A percentile compares a stretch with the other conserved stretches of the same genome.
phyloP scores from a whole-genome alignment of 805 yeast genomes.

The Candida rishiriensis region DNA sequence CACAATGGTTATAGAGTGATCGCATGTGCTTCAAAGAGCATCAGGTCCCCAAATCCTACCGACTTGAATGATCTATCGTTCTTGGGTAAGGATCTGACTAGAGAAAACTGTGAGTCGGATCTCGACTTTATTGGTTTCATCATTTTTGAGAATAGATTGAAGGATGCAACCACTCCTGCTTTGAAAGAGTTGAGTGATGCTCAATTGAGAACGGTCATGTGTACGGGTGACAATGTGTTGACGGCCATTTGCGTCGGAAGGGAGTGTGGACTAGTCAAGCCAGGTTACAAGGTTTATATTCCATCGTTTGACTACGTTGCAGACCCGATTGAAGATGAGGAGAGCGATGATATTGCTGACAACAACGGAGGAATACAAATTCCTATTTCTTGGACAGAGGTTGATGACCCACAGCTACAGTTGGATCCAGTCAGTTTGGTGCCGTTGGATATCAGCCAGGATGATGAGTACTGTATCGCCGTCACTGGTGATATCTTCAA shows the following conservation, averaged over 20 bases:
- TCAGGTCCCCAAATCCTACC: constrained; percentile 19
- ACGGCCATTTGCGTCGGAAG: constrained; percentile 93
- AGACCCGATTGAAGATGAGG: constrained; percentile 4
- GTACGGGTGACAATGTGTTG: constrained; percentile 94
- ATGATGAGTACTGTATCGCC: constrained; percentile 60
- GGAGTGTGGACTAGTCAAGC: constrained; percentile 66
- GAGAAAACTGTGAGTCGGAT: constrained; percentile 67
- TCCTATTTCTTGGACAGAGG: constrained; percentile 61
- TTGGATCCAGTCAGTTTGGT: constrained; percentile 64
- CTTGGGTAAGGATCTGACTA: constrained; percentile 39
- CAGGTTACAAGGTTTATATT: constrained; percentile 46
- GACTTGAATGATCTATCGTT: constrained; percentile 39
- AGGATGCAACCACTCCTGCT: constrained; percentile 59
- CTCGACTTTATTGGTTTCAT: constrained; percentile 82
- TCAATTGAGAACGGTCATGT: constrained; percentile 80
- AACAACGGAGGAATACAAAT: constrained; percentile 8
- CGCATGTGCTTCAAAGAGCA: constrained; percentile 72
- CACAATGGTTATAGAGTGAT: constrained; percentile 94
- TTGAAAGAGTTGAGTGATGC: constrained; percentile 61
- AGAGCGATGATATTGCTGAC: constrained; percentile 12
- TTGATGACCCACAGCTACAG: constrained; percentile 48
- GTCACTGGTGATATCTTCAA: constrained; percentile 92
- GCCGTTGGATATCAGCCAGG: constrained; percentile 35
- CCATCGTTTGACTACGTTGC: constrained; percentile 48
- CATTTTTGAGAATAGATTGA: constrained; percentile 87